Evolutionary conservation across 202 grass and related monocot species (phyloP), one percentile per base, ranked within the genome.

Genomic region (Zoysia matrella): DNA sequence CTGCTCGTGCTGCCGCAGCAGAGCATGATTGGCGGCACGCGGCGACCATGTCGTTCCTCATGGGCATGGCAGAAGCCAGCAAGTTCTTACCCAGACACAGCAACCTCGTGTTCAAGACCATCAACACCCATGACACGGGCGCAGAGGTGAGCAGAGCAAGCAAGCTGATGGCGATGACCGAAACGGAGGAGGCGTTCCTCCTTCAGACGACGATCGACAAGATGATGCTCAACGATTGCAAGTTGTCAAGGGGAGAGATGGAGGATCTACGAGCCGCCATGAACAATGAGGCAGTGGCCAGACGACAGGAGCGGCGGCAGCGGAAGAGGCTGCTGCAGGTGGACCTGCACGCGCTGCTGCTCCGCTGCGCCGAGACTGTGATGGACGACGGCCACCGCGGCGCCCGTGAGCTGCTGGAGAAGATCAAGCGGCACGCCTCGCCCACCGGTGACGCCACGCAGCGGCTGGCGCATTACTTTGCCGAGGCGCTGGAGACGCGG

Each of bases 391-490:
- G 52, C 48, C 67, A 15, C 12, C 71, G 53, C 8, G 79, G 46
- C 72, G 76, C 87, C 3, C 39, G 36, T 3, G 84, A 87, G 41
- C 75, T 92, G 46, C 57, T 92, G 12, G 68, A 54, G 51, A 73
- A 74, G 58, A 89, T 92, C 52, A 69, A 50, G 43, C 76, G 81
- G 61, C 84, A 89, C 58, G 63, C 90, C 7, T 81, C 75, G 5
- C 76, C 80, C 0, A 55, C 49, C 18, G 90, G 90, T 9, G 86
- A 87, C 71, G 86, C 83, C 42, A 84, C 69, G 8, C 80, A 92
- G 75, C 77, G 90, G 52, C 60, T 92, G 48, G 90, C 90, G n/a
- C 90, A 92, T 45, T 89, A 80, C 45, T 92, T 92, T 60, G 22
- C 79, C 0, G 84, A 82, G 36, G 90, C 84, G 16, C 90, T 92